phyloP scores from a whole-genome alignment of 208 protist genomes.

The Leishmania mexicana region DNA sequence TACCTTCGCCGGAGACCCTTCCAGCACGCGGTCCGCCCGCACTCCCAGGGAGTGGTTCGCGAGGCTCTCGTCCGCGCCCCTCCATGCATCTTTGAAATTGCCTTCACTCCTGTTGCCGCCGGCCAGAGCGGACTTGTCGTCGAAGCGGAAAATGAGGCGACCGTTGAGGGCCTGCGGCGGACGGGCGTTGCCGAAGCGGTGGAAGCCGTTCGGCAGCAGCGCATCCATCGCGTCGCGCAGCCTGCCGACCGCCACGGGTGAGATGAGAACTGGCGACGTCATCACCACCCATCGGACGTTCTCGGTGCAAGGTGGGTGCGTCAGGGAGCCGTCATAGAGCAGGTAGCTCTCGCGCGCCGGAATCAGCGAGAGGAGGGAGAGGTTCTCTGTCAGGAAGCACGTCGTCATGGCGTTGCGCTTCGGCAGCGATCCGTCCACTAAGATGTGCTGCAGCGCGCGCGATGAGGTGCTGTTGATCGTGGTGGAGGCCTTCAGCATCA shows the following conservation, averaged over 20 bases:
- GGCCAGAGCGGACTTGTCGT: constrained; percentile 32
- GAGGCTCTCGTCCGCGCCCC: background rate
- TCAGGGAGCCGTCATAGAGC: constrained; percentile 78
- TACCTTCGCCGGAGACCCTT: background rate
- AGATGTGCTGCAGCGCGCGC: constrained; percentile 62
- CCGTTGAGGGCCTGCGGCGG: constrained; percentile 68
- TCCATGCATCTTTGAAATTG: constrained; percentile 28
- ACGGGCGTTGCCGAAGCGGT: constrained; percentile 55
- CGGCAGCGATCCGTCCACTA: constrained; percentile 62
- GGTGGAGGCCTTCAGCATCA: constrained; percentile 66
- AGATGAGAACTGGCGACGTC: constrained; percentile 73
- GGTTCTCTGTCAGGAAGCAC: constrained; percentile 57
- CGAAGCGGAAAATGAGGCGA: constrained; percentile 66
- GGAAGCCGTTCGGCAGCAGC: constrained; percentile 51
- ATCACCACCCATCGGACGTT: constrained; percentile 81
- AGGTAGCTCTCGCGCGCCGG: constrained; percentile 64
- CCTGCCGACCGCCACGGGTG: constrained; percentile 44
- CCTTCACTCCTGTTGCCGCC: constrained; percentile 7
- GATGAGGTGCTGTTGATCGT: constrained; percentile 57
- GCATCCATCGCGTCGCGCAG: constrained; percentile 52
- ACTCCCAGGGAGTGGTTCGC: background rate
- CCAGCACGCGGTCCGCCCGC: background rate
- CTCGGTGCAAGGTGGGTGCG: constrained; percentile 76
- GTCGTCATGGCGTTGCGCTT: constrained; percentile 59
- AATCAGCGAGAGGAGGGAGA: constrained; percentile 51